Base-by-base conservation (phyloP, 176 grass and related monocot species). In the Carex cristatella region DNA sequence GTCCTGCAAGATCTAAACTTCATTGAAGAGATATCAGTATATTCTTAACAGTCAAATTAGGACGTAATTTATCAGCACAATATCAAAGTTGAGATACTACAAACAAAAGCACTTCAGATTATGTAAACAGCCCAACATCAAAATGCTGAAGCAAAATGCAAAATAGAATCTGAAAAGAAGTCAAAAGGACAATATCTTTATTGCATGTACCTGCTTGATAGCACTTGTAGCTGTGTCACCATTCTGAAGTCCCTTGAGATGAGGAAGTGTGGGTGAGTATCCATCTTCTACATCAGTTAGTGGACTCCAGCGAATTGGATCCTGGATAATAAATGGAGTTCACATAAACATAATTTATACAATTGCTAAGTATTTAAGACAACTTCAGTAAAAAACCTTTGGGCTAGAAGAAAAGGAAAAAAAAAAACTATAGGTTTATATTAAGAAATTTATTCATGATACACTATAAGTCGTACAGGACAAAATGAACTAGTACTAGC, bases 171-270 rank as follows among this genome's bases (percentile, higher is more conserved):
- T 56, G n/a, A 46, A 9, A 30, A 57, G 23, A 77, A 78, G 12
- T 16, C 13, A 46, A 7, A 44, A 46, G 12, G 13, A 33, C 12
- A 78, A 56, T 32, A 32, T 15, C 28, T 51, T 32, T 83, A 68
- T 68, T 83, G 58, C 15, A 16, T 72, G 10, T 63, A 99, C 97
- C 93, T 99, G 97, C 87, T 99, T 99, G 59, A 99, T 99, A 32
- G 97, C 97, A 90, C 97, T 99, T 85, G 97, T 99, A 63, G 97
- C 97, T 3, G 93, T 99, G 81, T 99, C 97, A 79, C 97, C 97
- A 82, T 99, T 99, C 86, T 99, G 97, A 84, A 99, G 97, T 56
- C 97, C 97, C 66, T 99, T 99, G 15, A 99, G 93, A 88, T 99
- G 97, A 84, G 97, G 97, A 88, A 99, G 91, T 88, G 97, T 99